Percentiles rank a stretch among this genome's conserved stretches.
Conservation (phyloP, 495 filamentous ascomycete species). For the Polyplosphaeria fusca region DNA sequence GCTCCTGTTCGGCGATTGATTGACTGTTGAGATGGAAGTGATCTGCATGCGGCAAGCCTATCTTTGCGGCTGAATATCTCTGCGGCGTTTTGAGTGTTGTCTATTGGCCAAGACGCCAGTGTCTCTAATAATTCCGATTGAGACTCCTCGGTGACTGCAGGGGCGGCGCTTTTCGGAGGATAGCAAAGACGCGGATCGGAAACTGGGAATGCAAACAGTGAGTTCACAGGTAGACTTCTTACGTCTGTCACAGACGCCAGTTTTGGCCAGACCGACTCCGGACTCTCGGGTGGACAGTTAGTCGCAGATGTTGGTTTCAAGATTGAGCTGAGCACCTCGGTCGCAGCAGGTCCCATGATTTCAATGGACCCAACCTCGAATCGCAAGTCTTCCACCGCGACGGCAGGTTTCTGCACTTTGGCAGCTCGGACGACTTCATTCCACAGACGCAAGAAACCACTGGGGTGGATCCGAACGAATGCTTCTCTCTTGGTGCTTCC, state of each 20-base stretch:
- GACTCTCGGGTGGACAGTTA: constrained; percentile 36
- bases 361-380: constrained; percentile 96
- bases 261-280: constrained; percentile 58
- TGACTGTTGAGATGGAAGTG: constrained; percentile 74
- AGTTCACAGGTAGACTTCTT: constrained; percentile 67
- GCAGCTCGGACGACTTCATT: constrained; percentile 65
- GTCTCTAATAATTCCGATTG: constrained; percentile 54
- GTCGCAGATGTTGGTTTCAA: constrained; percentile 54
- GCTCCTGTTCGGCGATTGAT: constrained; percentile 80
- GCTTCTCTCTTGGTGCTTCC: constrained; percentile 55
- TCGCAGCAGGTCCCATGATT: constrained; percentile 76
- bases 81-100: constrained; percentile 53
- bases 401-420: constrained; percentile 66
- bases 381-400: constrained; percentile 82
- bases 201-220: constrained; percentile 68
- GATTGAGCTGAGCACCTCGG: constrained; percentile 71
- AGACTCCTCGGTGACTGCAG: constrained; percentile 42
- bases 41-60: constrained; percentile 59
- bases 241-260: constrained; percentile 72
- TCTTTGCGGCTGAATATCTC: constrained; percentile 65
- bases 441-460: constrained; percentile 83
- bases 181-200: constrained; percentile 77
- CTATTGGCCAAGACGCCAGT: constrained; percentile 68
- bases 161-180: constrained; percentile 54
- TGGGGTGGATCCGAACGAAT: constrained; percentile 79